Percentiles rank a stretch among this genome's conserved stretches.
Conservation (phyloP, 75 land plant genomes). For the Adiantum capillusveneris region DNA sequence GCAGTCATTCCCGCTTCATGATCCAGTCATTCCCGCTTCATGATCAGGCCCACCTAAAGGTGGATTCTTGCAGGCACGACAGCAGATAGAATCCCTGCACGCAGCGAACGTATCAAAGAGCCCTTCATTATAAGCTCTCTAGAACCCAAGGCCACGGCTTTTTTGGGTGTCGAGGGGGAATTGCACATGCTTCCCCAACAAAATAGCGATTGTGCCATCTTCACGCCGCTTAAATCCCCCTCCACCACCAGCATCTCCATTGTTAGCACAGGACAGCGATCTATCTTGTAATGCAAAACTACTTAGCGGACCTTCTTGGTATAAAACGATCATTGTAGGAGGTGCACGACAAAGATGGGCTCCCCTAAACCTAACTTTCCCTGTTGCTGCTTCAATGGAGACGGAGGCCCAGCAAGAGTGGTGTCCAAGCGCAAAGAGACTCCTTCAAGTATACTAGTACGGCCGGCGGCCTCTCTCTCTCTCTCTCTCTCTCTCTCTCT, state of each 20-base stretch:
- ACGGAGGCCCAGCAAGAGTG: not conserved
- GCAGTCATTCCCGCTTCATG: too few relatives aligned
- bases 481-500: too few relatives aligned
- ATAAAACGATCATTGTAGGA: slow-evolving; percentile 92
- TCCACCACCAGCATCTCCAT: not conserved
- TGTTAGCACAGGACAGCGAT: slow-evolving; percentile 31
- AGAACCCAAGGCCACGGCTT: slow-evolving; percentile 19
- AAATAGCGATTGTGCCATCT: slow-evolving; percentile 71
- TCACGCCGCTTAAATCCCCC: slow-evolving; percentile 31
- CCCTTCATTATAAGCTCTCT: slow-evolving; percentile 19
- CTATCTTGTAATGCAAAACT: slow-evolving; percentile 73
- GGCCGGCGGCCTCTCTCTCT: too few relatives aligned
- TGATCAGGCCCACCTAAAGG: too few relatives aligned
- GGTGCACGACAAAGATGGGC: slow-evolving; percentile 39
- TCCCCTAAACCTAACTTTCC: not conserved
- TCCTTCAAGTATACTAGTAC: not conserved
- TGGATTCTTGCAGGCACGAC: too few relatives aligned
- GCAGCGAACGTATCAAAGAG: too few relatives aligned
- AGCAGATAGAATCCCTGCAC: too few relatives aligned
- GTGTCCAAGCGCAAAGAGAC: not conserved
- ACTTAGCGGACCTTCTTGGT: slow-evolving; percentile 68
- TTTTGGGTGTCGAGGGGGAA: slow-evolving; percentile 53
- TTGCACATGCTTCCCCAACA: slow-evolving; percentile 50
- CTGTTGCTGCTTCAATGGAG: slow-evolving; percentile 1
- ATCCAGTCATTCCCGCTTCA: too few relatives aligned